Base-by-base conservation (phyloP, 23 red algal genomes). In the Gracilaria gracilis region DNA sequence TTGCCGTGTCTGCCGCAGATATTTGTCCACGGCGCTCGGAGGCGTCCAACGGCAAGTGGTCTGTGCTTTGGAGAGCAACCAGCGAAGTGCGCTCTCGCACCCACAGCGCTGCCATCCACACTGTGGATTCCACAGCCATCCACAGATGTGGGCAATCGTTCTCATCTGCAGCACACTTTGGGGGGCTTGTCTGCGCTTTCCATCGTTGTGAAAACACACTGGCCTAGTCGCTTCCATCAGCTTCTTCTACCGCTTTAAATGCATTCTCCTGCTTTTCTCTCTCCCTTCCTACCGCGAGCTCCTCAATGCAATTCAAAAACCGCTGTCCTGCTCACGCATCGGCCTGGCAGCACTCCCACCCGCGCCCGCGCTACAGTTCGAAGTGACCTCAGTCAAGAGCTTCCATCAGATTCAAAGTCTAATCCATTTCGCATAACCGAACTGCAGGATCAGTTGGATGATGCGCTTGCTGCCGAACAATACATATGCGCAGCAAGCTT, bases 381-480 rank as follows among this genome's bases (percentile, higher is more conserved):
- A 25, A 28, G 21, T 20, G 39, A 77, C 20, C 72, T 77, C 11
- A 51, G 72, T 20, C 72, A 50, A 28, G 39, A 50, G 21, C 38
- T 31, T 25, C 46, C 46, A 34, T 42, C 72, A 77, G 72, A 77
- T 25, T 25, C 72, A 46, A 50, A 46, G 1, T 49, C 72, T 14
- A 77, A 77, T 38, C 65, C 58, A 11, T 65, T 69, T 49, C 65
- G 70, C 31, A 88, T 88, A 44, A 88, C 70, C 9, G 28, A 88
- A 12, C 53, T 88, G 14, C 65, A 88, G 48, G 67, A 88, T 15
- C 53, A 62, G 32, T 48, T 88, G 37, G 84, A 88, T 48, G 42
- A 88, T 42, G 84, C 84, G 28, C 46, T 88, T 6, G 84, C 65
- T 33, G 67, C 84, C 29, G 84, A 88, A 37, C 38, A 74, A 23